phyloP scores from a whole-genome alignment of 176 grass and related monocot species.

The Bonia amplexicaulis region DNA sequence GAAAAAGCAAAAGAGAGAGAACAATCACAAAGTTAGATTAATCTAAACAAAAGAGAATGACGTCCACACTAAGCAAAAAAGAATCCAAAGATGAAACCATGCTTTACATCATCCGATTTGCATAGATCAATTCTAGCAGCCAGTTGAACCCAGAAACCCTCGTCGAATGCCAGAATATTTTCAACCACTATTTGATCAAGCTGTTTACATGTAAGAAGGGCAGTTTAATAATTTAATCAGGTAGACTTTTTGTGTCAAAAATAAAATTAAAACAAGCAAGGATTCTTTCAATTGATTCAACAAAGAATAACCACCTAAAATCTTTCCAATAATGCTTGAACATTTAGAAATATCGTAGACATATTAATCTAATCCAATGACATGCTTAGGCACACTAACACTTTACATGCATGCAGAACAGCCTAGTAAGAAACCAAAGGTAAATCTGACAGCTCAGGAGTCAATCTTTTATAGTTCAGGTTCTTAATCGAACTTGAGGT shows the following conservation, averaged over 20 bases:
- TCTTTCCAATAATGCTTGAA: neutral
- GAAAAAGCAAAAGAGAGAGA: neutral
- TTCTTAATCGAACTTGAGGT: conserved; percentile 2
- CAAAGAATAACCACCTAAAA: neutral
- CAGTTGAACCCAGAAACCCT: conserved; percentile 81
- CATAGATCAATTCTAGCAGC: conserved; percentile 74
- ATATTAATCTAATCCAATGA: neutral
- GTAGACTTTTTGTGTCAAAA: neutral
- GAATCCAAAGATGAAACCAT: conserved; percentile 50
- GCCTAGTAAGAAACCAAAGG: neutral
- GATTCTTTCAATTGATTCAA: neutral
- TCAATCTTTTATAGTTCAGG: neutral
- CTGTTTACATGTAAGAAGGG: conserved; percentile 42
- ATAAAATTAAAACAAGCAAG: neutral
- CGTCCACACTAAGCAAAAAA: neutral
- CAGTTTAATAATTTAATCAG: conserved; percentile 24
- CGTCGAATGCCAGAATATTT: conserved; percentile 77
- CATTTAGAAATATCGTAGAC: neutral
- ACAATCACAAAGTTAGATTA: neutral
- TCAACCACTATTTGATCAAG: conserved; percentile 94
- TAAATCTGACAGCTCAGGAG: neutral
- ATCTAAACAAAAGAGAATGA: neutral
- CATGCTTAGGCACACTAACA: neutral
- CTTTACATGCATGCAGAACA: neutral
- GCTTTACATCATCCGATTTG: conserved; percentile 97